Conservation (phyloP, 345 rosid species). For the Gynandropsis gynandra region DNA sequence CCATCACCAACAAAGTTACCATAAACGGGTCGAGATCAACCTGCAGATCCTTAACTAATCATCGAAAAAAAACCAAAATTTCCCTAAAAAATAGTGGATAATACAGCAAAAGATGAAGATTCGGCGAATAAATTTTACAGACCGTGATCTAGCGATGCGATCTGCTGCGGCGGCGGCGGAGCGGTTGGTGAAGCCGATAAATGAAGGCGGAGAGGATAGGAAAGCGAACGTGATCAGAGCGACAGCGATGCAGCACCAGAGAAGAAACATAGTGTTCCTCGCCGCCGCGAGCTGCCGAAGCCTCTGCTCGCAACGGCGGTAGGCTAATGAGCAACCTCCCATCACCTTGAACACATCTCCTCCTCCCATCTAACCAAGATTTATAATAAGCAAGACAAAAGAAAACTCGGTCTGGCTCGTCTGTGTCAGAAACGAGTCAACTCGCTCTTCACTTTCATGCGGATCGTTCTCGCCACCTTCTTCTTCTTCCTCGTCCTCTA, state of each 20-base stretch:
- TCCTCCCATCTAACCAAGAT: slow-evolving; percentile 20
- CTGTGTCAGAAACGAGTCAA: slow-evolving; percentile 15
- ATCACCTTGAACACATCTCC: slow-evolving; percentile 33
- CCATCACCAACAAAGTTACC: slow-evolving; percentile 9
- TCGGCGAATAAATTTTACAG: slow-evolving; percentile 15
- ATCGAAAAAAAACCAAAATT: background rate
- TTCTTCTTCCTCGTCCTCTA: background rate
- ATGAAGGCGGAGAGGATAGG: slow-evolving; percentile 25
- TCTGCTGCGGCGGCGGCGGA: slow-evolving; percentile 27
- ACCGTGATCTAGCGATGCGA: slow-evolving; percentile 45
- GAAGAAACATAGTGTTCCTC: slow-evolving; percentile 57
- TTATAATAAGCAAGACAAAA: background rate
- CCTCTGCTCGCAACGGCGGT: slow-evolving; percentile 62
- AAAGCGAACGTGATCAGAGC: slow-evolving; percentile 22
- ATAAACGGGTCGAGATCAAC: slow-evolving; percentile 20
- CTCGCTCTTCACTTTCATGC: slow-evolving; percentile 22
- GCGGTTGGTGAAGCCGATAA: slow-evolving; percentile 33
- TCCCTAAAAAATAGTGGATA: background rate
- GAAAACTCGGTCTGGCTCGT: slow-evolving; percentile 15
- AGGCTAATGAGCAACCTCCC: slow-evolving; percentile 51
- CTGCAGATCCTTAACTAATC: background rate
- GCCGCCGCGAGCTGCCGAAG: slow-evolving; percentile 52
- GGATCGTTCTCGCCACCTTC: background rate
- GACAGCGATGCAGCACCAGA: slow-evolving; percentile 44
- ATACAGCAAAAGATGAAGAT: background rate